Conservation (phyloP, 768 basidiomycete genomes). For the Boletus reticulatus region DNA sequence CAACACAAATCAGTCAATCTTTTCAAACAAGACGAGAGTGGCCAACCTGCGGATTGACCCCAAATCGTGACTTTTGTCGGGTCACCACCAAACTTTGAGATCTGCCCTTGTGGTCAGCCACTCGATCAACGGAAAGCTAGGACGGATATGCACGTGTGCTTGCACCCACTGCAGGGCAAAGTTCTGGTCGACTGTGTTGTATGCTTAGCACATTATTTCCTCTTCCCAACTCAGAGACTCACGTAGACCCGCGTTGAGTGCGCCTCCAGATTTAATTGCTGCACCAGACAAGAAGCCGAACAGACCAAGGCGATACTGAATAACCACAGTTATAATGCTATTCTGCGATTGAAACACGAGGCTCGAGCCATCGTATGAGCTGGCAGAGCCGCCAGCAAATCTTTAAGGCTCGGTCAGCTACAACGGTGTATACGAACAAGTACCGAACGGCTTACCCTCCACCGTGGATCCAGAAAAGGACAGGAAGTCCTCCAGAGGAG, state of each 20-base stretch:
- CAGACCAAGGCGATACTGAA: slow-evolving; percentile 36
- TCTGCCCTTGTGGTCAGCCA: slow-evolving; percentile 16
- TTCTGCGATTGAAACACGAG: slow-evolving; percentile 26
- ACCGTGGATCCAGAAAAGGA: slow-evolving; percentile 38
- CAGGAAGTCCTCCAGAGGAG: slow-evolving; percentile 21
- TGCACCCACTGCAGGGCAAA: slow-evolving; percentile 38
- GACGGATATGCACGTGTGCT: slow-evolving; percentile 20
- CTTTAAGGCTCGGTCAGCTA: slow-evolving; percentile 8
- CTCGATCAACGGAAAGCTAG: not conserved
- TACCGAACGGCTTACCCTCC: slow-evolving; percentile 23
- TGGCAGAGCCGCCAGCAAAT: slow-evolving; percentile 16
- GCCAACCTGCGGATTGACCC: slow-evolving; percentile 30
- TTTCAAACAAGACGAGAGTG: not conserved
- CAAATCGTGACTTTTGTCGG: slow-evolving; percentile 32
- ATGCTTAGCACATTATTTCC: not conserved
- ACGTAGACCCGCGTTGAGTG: not conserved
- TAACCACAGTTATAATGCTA: slow-evolving; percentile 23
- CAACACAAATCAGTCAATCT: not conserved
- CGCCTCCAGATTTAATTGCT: not conserved
- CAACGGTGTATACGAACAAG: not conserved
- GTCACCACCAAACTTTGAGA: slow-evolving; percentile 34
- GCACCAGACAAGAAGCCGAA: slow-evolving; percentile 47
- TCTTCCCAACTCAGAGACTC: not conserved
- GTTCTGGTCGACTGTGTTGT: slow-evolving; percentile 32
- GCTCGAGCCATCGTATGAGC: slow-evolving; percentile 19